Evolutionary conservation across 345 rosid species (phyloP).

Genomic region (Ailanthus altissimus): DNA sequence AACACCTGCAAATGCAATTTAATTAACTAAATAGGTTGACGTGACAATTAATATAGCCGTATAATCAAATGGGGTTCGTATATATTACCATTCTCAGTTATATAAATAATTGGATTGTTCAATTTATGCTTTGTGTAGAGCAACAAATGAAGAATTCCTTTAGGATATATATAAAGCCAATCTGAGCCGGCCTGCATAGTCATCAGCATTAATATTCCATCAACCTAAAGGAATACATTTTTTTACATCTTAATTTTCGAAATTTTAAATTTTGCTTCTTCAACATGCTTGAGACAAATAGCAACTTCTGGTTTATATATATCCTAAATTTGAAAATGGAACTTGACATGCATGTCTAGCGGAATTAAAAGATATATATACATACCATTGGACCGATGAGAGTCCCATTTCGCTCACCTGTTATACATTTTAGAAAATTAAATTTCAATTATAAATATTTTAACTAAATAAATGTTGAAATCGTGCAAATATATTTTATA

Average conservation of each 20-base stretch:
- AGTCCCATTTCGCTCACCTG: slow-evolving; percentile 39
- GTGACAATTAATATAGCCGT: neutral
- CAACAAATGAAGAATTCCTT: slow-evolving; percentile 36
- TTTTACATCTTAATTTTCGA: too few relatives aligned
- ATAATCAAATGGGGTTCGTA: neutral
- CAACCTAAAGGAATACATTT: too few relatives aligned
- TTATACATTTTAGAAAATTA: neutral
- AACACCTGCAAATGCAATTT: slow-evolving; percentile 23
- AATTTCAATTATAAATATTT: too few relatives aligned
- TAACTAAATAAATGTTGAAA: too few relatives aligned
- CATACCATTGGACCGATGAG: slow-evolving; percentile 39
- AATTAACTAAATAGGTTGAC: neutral
- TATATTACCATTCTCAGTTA: slow-evolving; percentile 45
- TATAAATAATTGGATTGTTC: slow-evolving; percentile 35
- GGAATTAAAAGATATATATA: too few relatives aligned
- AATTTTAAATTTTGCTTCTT: too few relatives aligned
- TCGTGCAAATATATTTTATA: neutral
- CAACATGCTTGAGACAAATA: too few relatives aligned
- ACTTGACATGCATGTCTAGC: too few relatives aligned
- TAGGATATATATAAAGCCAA: slow-evolving; percentile 38
- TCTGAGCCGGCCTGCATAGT: slow-evolving; percentile 31
- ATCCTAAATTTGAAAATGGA: too few relatives aligned
- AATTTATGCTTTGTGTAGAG: slow-evolving; percentile 27
- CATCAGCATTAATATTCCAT: slow-evolving; percentile 8
- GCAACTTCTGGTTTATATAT: too few relatives aligned